phyloP scores from a whole-genome alignment of 306 rosid genomes.

The Prunus mume region DNA sequence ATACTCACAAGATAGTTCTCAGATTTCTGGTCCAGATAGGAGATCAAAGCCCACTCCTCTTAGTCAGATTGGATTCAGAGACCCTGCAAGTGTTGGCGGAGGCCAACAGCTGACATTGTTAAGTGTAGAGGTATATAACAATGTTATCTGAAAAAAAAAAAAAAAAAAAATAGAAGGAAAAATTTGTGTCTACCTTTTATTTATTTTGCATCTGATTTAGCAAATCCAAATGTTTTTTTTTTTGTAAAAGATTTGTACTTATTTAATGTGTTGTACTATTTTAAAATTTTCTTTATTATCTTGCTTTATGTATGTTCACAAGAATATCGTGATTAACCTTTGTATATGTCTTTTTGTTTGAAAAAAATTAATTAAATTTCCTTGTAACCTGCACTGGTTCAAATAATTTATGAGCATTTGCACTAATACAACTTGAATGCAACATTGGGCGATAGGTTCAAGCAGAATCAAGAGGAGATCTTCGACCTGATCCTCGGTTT shows the following conservation, averaged over 20 bases:
- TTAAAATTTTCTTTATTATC: not conserved
- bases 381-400: not conserved
- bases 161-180: not conserved
- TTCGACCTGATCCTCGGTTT: conserved; percentile 78
- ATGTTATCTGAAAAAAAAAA: not conserved
- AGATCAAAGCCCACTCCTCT: conserved; percentile 70
- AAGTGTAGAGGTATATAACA: conserved; percentile 69
- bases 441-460: conserved; percentile 53
- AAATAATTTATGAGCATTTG: not conserved
- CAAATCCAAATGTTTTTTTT: not conserved
- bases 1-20: conserved; percentile 57
- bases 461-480: conserved; percentile 87
- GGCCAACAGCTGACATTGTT: conserved; percentile 84
- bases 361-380: not conserved
- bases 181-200: not conserved
- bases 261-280: not conserved
- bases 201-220: not conserved
- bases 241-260: not conserved
- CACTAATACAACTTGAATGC: conserved; percentile 1
- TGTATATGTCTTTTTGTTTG: too few relatives aligned
- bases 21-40: conserved; percentile 76
- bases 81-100: conserved; percentile 78
- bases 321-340: not conserved
- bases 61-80: conserved; percentile 86
- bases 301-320: not conserved